Evolutionary conservation across 23 red algal genomes (phyloP), one percentile per base, ranked within the genome.

Genomic region (Gracilaria caudata): DNA sequence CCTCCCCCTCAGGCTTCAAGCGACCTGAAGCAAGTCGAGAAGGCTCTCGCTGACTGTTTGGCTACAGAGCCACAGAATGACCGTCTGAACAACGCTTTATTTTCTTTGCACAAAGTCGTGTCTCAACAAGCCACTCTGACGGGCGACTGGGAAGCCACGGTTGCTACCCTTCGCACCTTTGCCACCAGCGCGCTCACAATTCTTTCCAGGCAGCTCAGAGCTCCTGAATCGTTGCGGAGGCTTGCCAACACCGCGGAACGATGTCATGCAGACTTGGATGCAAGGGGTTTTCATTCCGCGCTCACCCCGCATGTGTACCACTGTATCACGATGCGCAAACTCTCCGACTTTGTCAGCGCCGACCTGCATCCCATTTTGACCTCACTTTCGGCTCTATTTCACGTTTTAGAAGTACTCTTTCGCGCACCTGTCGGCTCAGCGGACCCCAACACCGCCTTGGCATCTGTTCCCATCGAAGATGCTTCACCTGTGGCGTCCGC

Each of bases 361-460:
- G 39, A 49, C 70, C 43, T 46, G 24, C 25, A 43, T 24, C 70
- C 70, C 21, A 29, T 75, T 43, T 49, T 75, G 37, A 75, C 70
- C 29, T 75, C 70, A n/a, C 43, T 75, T 24, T 75, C 70, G n/a
- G 37, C 38, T 19, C 40, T 75, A 12, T 75, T 75, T 47, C 29
- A 75, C 19, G 20, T 43, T 4, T 24, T 75, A 4, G 70, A 75
- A 21, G 70, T 49, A 2, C 26, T 75, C 33, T 75, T 75, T 24
- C 29, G 43, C 0, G 38, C 70, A n/a, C 40, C 70, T 1, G 25
- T 30, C 2, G 7, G 5, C 70, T 46, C 70, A 1, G 14, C 70
- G 20, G 70, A 47, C 70, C 70, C 70, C 1, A 19, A 46, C n/a
- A 46, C 39, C n/a, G 70, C 70, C 19, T 40, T 75, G 39, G 39